phyloP scores from a whole-genome alignment of 208 protist genomes.

The Trichomonas vaginalis region DNA sequence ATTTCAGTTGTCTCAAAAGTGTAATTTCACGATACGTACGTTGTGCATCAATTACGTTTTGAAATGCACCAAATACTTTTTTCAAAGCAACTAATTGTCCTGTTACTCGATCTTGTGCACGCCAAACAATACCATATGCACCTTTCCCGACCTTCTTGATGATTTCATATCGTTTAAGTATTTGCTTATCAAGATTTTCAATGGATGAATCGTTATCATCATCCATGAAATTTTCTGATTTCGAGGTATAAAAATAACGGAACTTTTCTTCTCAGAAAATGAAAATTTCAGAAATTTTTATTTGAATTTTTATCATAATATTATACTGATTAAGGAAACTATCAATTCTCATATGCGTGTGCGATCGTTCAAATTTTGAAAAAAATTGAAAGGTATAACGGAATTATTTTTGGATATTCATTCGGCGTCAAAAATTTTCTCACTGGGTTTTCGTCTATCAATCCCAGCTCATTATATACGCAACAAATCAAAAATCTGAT shows the following conservation, averaged over 20 bases:
- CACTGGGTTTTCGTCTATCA: too few species aligned
- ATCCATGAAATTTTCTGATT: not conserved
- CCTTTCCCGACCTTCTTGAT: conserved; percentile 43
- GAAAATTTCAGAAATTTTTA: too few species aligned
- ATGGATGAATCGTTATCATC: not conserved
- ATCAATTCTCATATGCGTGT: too few species aligned
- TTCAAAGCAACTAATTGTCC: conserved; percentile 47
- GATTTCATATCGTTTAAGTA: conserved; percentile 43
- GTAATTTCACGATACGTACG: conserved; percentile 56
- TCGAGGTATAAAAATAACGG: too few species aligned
- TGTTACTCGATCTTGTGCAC: conserved; percentile 38
- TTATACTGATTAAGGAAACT: too few species aligned
- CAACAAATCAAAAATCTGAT: too few species aligned
- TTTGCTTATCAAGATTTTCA: conserved; percentile 39
- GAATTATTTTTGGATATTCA: too few species aligned
- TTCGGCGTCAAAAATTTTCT: too few species aligned
- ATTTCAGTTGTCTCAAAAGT: conserved; percentile 39
- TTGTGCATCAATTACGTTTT: conserved; percentile 53
- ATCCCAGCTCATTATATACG: too few species aligned
- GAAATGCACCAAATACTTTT: conserved; percentile 58
- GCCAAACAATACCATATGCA: conserved; percentile 48
- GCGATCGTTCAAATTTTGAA: too few species aligned
- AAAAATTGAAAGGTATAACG: too few species aligned
- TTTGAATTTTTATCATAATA: too few species aligned
- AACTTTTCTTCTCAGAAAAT: not conserved